These are phyloP conservation scores for Eudorina sp. DNA, from an alignment of 139 green algal species.

Conservation along the genomic window DNA sequence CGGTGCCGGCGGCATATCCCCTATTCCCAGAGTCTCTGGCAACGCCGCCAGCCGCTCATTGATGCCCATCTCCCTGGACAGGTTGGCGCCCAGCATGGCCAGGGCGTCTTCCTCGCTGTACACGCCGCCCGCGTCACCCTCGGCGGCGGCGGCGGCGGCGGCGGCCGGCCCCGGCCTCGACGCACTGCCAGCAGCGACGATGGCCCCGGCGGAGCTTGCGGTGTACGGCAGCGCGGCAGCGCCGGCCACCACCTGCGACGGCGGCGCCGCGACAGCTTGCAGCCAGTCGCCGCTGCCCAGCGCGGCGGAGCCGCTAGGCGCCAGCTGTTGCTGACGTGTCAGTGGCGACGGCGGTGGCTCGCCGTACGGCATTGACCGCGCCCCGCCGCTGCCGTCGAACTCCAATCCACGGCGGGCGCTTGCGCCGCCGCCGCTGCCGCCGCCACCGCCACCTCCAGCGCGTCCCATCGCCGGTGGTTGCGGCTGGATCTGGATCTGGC, in stretches of 20 bases:
- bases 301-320: not conserved
- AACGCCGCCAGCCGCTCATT: conserved; percentile 5
- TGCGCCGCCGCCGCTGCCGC: no score
- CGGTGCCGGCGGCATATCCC: not conserved
- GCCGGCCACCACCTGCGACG: not conserved
- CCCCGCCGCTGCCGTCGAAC: not conserved
- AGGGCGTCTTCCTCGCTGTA: conserved; percentile 20
- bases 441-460: not conserved
- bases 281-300: not conserved
- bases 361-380: not conserved
- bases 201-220: not conserved
- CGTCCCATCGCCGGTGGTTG: not conserved
- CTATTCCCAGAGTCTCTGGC: conserved; percentile 14
- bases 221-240: not conserved
- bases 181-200: not conserved
- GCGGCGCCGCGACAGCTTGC: not conserved
- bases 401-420: no score
- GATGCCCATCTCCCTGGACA: conserved; percentile 23
- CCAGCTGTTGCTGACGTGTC: not conserved
- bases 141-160: not conserved
- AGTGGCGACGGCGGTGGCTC: not conserved
- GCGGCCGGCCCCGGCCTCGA: not conserved
- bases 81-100: not conserved
- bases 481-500: not conserved
- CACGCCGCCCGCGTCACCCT: not conserved